Conservation (phyloP, 225 moss, liverwort and hornwort genomes). For the Neckera pumila region DNA sequence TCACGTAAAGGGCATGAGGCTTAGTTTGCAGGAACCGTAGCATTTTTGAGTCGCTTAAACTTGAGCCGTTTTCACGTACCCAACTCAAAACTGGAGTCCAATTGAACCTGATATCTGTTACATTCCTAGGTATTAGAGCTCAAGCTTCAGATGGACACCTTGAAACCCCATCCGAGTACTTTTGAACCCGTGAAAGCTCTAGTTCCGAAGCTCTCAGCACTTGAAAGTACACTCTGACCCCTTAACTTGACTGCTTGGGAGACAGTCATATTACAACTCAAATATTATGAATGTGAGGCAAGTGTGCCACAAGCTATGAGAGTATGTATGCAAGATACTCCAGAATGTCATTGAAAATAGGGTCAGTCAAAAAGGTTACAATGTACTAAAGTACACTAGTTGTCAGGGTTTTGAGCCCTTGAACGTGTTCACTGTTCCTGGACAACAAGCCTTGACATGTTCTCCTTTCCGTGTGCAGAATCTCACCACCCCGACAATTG, state of each 20-base stretch:
- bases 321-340: background rate
- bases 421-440: background rate
- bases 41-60: background rate
- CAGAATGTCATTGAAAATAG: background rate
- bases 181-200: background rate
- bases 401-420: background rate
- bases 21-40: background rate
- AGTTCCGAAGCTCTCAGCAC: background rate
- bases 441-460: background rate
- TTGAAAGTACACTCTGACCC: background rate
- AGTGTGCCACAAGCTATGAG: background rate
- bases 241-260: background rate
- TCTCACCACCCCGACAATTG: conserved; percentile 58
- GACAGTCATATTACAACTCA: background rate
- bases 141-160: background rate
- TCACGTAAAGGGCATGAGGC: background rate
- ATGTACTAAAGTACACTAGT: background rate
- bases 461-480: background rate
- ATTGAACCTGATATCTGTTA: background rate
- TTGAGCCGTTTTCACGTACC: background rate
- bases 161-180: background rate
- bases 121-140: background rate
- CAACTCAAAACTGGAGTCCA: background rate
- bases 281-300: background rate
- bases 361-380: background rate